Evolutionary conservation across 1,284 basidiomycete species (phyloP).

Genomic region (Meripilus lineatus): DNA sequence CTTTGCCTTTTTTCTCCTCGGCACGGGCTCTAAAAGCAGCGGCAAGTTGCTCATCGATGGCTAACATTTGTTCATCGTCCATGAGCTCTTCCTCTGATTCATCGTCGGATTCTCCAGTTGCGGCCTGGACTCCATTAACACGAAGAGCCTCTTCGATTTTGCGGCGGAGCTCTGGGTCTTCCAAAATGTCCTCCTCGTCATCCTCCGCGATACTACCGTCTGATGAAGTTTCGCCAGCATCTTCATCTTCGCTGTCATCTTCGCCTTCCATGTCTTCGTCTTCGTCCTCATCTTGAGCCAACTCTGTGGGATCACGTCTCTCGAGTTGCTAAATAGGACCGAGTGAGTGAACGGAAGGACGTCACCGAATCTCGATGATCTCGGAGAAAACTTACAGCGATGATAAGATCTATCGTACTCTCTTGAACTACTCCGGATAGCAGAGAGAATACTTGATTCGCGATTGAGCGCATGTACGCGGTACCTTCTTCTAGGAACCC

Average conservation of each 20-base stretch:
- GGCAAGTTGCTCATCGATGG: slow-evolving; percentile 89
- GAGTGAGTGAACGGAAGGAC: not conserved
- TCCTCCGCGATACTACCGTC: slow-evolving; percentile 49
- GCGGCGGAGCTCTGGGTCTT: slow-evolving; percentile 66
- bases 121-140: slow-evolving; percentile 64
- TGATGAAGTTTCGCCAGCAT: slow-evolving; percentile 28
- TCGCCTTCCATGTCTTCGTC: slow-evolving; percentile 37
- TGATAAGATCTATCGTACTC: slow-evolving; percentile 79
- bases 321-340: slow-evolving; percentile 68
- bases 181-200: slow-evolving; percentile 41
- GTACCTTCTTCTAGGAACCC: slow-evolving; percentile 86
- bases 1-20: slow-evolving; percentile 62
- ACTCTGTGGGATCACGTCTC: slow-evolving; percentile 57
- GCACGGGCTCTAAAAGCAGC: slow-evolving; percentile 77
- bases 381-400: slow-evolving; percentile 56
- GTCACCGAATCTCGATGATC: slow-evolving; percentile 1
- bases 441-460: slow-evolving; percentile 79
- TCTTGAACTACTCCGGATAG: slow-evolving; percentile 68
- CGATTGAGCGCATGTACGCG: slow-evolving; percentile 77
- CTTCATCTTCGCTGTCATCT: slow-evolving; percentile 29
- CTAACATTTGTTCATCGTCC: slow-evolving; percentile 98
- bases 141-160: slow-evolving; percentile 78
- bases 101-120: slow-evolving; percentile 41
- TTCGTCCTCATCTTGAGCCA: slow-evolving; percentile 39
- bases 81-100: slow-evolving; percentile 66